Conservation (phyloP, 345 rosid species). For the Rhodomyrtus tomentosa region DNA sequence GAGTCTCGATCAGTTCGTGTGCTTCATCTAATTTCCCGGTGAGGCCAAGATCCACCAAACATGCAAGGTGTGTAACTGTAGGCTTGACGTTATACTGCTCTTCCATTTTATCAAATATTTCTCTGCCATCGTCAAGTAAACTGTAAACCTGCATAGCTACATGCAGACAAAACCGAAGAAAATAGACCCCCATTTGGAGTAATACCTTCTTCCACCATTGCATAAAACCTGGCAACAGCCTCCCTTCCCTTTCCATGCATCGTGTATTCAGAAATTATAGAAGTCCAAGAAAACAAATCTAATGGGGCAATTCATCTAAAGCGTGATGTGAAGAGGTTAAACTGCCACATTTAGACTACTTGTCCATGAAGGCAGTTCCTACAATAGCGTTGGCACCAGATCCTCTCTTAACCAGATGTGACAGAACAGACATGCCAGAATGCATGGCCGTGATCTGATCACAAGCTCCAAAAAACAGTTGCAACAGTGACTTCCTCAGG, state of each 20-base stretch:
- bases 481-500: conserved; percentile 10
- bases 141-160: conserved; percentile 19
- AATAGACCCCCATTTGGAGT: conserved; percentile 11
- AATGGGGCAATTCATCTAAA: conserved; percentile 9
- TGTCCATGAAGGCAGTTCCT: conserved; percentile 12
- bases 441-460: conserved; percentile 13
- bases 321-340: conserved; percentile 1
- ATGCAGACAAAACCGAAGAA: conserved; percentile 18
- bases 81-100: conserved; percentile 4
- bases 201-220: conserved; percentile 2
- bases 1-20: not conserved
- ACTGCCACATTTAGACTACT: conserved; percentile 18
- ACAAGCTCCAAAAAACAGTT: conserved; percentile 16
- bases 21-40: conserved; percentile 14
- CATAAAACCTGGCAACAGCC: conserved; percentile 7
- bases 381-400: conserved; percentile 1
- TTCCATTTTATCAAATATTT: conserved; percentile 7
- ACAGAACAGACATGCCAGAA: conserved; percentile 18
- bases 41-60: conserved; percentile 18
- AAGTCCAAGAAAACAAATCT: conserved; percentile 10
- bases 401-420: conserved; percentile 6
- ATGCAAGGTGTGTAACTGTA: conserved; percentile 4
- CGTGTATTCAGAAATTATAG: conserved; percentile 15
- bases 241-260: conserved; percentile 13
- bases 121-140: conserved; percentile 16